Evolutionary conservation across 306 rosid species (phyloP), one percentile per base, ranked within the genome.

Genomic region (Rosa multiflora): DNA sequence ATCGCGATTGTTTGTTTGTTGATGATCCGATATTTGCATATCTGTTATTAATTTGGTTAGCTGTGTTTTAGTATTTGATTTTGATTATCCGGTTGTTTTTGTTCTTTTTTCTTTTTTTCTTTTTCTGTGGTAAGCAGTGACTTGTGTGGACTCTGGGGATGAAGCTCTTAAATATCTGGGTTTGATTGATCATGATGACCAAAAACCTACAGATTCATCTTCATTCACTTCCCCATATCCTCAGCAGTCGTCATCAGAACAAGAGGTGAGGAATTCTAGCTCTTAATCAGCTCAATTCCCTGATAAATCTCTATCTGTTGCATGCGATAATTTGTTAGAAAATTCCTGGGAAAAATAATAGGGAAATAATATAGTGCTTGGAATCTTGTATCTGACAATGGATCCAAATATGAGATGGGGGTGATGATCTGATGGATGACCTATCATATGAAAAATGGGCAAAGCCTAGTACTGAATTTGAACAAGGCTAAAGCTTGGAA

Each of bases 71-170:
- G 26, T 6, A 7, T 62, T 73, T 14, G 70, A 14, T 37, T 51
- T 6, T 21, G 4, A 43, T 44, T 8, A 72, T 70, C 8, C 48
- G 70, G 62, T n/a, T 10, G 8, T 56, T 49, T 61, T 32, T 11
- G 15, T 63, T 12, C n/a, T 37, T 49, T 42, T 61, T 63, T 8
- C 7, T 62, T 32, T 32, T 32, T 3, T 23, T 58, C 4, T 47
- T 47, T n/a, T 62, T 62, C 47, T 51, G 39, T 48, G 74, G 56
- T 69, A 69, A 64, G 72, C 88, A 96, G 99, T 96, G 74, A 96
- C 99, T 7, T 90, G 90, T 39, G 98, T 96, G 81, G 93, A 96
- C 51, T 96, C 99, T 71, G 98, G 99, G 47, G 94, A 96, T 61
- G 93, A 93, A 89, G 98, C 99, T 74, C 87, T 96, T 70, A 86